These are phyloP conservation scores for Russula sp. DNA, from an alignment of 768 basidiomycete genomes.

Conservation along the genomic window DNA sequence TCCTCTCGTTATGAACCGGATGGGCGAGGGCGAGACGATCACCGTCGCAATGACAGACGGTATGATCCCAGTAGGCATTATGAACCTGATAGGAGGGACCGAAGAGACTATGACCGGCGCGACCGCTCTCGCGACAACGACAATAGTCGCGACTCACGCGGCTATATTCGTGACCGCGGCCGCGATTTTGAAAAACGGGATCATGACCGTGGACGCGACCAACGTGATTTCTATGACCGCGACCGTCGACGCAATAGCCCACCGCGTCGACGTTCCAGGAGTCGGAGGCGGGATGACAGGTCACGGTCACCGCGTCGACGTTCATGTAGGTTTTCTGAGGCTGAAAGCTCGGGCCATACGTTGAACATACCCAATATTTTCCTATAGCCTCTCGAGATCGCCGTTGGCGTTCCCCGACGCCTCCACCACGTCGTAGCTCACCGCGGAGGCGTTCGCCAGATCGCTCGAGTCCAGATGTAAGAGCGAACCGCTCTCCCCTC, in stretches of 20 bases:
- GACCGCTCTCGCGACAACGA: slow-evolving; percentile 23
- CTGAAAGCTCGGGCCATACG: background rate
- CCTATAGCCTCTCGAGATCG: slow-evolving; percentile 20
- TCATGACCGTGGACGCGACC: slow-evolving; percentile 18
- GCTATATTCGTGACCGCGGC: slow-evolving; percentile 13
- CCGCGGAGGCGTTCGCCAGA: slow-evolving; percentile 22
- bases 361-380: background rate
- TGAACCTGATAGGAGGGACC: slow-evolving; percentile 23
- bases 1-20: slow-evolving; percentile 22
- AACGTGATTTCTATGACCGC: slow-evolving; percentile 18
- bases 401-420: slow-evolving; percentile 20
- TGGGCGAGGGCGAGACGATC: slow-evolving; percentile 20
- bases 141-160: slow-evolving; percentile 17
- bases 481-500: background rate
- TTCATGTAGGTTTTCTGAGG: slow-evolving; percentile 16
- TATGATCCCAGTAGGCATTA: slow-evolving; percentile 17
- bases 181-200: slow-evolving; percentile 28
- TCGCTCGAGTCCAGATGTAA: slow-evolving; percentile 9
- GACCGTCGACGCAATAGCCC: slow-evolving; percentile 22
- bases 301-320: slow-evolving; percentile 28
- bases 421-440: slow-evolving; percentile 18
- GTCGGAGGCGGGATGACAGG: slow-evolving; percentile 21
- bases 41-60: slow-evolving; percentile 25
- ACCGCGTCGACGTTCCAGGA: slow-evolving; percentile 25
- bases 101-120: slow-evolving; percentile 19